Percentiles rank a stretch among this genome's conserved stretches.
phyloP scores from a whole-genome alignment of 2,329 filamentous ascomycete genomes.

The Paracoccidioides lutzii region DNA sequence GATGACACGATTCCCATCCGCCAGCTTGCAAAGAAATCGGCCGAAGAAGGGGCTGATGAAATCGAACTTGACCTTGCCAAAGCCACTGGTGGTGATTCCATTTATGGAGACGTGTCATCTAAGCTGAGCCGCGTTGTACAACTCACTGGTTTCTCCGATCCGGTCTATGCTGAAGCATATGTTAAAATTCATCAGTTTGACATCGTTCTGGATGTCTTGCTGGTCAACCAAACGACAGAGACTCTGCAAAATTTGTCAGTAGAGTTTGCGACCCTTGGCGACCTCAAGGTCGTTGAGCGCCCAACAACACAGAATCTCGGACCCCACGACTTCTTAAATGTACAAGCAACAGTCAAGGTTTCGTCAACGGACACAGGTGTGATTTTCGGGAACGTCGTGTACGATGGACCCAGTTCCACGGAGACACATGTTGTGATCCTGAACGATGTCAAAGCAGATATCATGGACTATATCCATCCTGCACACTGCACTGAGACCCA shows the following conservation, averaged over 20 bases:
- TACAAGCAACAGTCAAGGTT: slow-evolving; percentile 97
- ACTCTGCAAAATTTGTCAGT: slow-evolving; percentile 95
- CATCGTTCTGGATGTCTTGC: slow-evolving; percentile 86
- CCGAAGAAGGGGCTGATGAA: slow-evolving; percentile 66
- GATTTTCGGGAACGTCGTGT: slow-evolving; percentile 97
- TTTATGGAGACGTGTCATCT: slow-evolving; percentile 73
- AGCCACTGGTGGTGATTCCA: slow-evolving; percentile 80
- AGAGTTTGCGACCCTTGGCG: slow-evolving; percentile 94
- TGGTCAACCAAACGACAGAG: slow-evolving; percentile 95
- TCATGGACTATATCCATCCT: slow-evolving; percentile 99
- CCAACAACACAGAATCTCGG: slow-evolving; percentile 93
- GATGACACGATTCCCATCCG: slow-evolving; percentile 90
- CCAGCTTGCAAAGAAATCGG: slow-evolving; percentile 85
- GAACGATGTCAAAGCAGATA: slow-evolving; percentile 95
- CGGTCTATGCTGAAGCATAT: slow-evolving; percentile 97
- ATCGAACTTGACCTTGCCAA: slow-evolving; percentile 83
- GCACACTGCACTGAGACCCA: slow-evolving; percentile 94
- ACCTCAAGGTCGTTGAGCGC: slow-evolving; percentile 93
- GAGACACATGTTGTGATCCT: slow-evolving; percentile 96
- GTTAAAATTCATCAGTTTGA: slow-evolving; percentile 99
- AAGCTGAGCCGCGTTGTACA: slow-evolving; percentile 95
- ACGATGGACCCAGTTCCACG: slow-evolving; percentile 82
- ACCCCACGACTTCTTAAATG: slow-evolving; percentile 93
- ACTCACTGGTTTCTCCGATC: slow-evolving; percentile 93
- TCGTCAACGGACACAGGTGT: slow-evolving; percentile 96